phyloP scores from a whole-genome alignment of 1,139 yeast genomes.

The Geotrichum armillariae region DNA sequence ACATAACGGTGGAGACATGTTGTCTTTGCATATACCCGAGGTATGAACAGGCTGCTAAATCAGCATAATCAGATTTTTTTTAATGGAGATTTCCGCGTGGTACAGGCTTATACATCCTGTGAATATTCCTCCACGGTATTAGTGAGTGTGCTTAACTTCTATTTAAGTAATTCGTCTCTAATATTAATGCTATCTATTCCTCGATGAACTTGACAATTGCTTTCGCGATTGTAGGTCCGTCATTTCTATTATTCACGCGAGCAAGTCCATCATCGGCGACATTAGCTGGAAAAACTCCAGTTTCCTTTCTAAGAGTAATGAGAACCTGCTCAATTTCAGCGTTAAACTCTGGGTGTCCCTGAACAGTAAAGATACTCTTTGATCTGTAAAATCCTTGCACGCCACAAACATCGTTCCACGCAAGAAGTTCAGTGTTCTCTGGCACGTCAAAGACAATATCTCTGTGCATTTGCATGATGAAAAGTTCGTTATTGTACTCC shows the following conservation, averaged over 20 bases:
- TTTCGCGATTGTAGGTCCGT: constrained; percentile 36
- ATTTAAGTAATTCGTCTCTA: too few relatives aligned
- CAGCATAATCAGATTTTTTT: background rate
- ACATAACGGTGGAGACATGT: too few relatives aligned
- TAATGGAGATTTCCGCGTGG: background rate
- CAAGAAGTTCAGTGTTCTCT: constrained; percentile 42
- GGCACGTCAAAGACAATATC: constrained; percentile 64
- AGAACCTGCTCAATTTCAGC: constrained; percentile 40
- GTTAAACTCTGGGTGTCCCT: constrained; percentile 87
- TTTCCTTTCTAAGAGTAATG: constrained; percentile 25
- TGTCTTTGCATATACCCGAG: too few relatives aligned
- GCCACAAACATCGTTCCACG: constrained; percentile 51
- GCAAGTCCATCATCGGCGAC: constrained; percentile 29
- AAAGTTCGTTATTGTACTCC: constrained; percentile 31
- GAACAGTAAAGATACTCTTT: constrained; percentile 60
- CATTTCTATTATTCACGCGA: constrained; percentile 29
- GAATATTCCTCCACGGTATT: too few relatives aligned
- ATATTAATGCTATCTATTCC: too few relatives aligned
- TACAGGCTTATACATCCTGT: background rate
- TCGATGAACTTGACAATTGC: constrained; percentile 37
- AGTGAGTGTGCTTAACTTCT: too few relatives aligned
- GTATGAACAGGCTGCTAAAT: too few relatives aligned
- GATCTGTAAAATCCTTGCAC: constrained; percentile 64
- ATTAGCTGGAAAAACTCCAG: constrained; percentile 29
- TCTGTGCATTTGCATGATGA: constrained; percentile 65